These are phyloP conservation scores for Roridomyces roridus DNA, from an alignment of 768 basidiomycete genomes.

Conservation along the genomic window DNA sequence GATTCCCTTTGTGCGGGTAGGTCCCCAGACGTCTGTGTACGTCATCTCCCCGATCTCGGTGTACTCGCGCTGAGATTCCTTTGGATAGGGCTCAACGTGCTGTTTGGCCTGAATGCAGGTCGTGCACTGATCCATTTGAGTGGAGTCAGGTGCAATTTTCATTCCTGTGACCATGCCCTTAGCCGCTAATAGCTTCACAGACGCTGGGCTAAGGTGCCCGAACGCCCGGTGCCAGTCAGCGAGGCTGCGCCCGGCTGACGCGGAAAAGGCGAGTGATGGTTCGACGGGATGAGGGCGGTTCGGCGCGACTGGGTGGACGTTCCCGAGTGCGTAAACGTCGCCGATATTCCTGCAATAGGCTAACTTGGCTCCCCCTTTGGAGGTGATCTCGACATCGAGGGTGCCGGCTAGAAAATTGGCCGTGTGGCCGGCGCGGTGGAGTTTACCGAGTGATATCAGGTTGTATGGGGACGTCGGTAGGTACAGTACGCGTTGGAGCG, in stretches of 20 bases:
- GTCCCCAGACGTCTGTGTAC: constrained; percentile 27
- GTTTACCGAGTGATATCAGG: background rate
- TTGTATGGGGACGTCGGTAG: background rate
- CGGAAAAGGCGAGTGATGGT: background rate
- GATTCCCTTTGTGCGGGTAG: constrained; percentile 6
- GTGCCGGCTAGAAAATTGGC: too few species aligned
- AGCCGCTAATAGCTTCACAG: constrained; percentile 17
- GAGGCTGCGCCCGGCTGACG: background rate
- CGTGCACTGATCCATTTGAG: constrained; percentile 19
- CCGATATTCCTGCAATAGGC: too few species aligned
- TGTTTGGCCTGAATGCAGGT: constrained; percentile 30
- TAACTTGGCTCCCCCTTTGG: too few species aligned
- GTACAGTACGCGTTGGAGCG: background rate
- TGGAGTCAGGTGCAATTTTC: constrained; percentile 11
- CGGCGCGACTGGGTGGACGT: too few species aligned
- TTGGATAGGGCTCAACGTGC: constrained; percentile 26
- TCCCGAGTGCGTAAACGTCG: background rate
- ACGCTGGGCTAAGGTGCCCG: constrained; percentile 25
- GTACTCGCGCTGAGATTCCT: constrained; percentile 22
- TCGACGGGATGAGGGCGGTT: background rate
- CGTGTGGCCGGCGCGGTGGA: background rate
- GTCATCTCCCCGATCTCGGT: constrained; percentile 23
- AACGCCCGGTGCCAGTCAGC: constrained; percentile 27
- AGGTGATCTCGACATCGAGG: too few species aligned
- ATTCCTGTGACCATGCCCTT: constrained; percentile 28